These are phyloP conservation scores for Trametopsis cervina DNA, from an alignment of 768 basidiomycete genomes.

Conservation along the genomic window DNA sequence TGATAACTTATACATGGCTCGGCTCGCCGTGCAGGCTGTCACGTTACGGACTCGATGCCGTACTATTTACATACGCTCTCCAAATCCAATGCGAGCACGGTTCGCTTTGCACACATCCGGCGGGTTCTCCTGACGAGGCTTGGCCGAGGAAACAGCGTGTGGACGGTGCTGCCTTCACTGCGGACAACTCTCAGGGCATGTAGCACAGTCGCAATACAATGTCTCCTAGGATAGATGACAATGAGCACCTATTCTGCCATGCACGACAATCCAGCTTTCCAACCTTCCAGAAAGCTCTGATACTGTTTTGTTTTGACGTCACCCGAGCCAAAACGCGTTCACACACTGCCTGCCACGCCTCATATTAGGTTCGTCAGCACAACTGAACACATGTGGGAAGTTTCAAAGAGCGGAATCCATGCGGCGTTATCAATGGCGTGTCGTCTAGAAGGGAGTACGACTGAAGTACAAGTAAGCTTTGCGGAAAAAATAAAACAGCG, in stretches of 20 bases:
- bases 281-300: neutral
- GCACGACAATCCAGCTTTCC: neutral
- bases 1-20: neutral
- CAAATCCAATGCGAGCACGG: neutral
- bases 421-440: constrained; percentile 9
- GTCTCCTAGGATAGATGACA: too few species aligned
- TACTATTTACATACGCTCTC: neutral
- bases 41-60: too few species aligned
- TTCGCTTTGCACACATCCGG: neutral
- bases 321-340: neutral
- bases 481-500: neutral
- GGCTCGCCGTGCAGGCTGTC: too few species aligned
- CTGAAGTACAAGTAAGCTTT: constrained; percentile 5
- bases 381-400: neutral
- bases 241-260: too few species aligned
- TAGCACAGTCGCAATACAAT: too few species aligned
- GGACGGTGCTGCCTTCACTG: too few species aligned
- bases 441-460: neutral
- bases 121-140: neutral
- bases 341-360: neutral
- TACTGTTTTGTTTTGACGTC: neutral
- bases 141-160: too few species aligned
- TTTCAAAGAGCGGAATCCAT: too few species aligned
- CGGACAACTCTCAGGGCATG: too few species aligned
- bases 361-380: neutral